phyloP scores from a whole-genome alignment of 192 early-diverging fungal genomes.

The Podila clonocystis region DNA sequence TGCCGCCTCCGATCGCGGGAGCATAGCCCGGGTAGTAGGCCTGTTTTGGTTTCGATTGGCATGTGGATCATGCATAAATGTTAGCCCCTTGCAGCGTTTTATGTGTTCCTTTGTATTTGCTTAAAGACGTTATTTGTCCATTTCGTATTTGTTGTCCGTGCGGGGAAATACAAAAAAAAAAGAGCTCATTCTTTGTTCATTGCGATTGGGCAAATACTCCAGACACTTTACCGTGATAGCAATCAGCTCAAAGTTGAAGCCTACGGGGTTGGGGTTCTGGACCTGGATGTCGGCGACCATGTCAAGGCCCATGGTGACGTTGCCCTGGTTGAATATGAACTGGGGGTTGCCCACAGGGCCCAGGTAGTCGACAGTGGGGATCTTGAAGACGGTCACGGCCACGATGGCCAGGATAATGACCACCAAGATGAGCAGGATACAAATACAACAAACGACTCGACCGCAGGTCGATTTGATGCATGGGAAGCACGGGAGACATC shows the following conservation, averaged over 20 bases:
- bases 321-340: constrained; percentile 36
- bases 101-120: neutral
- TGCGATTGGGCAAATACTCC: neutral
- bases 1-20: constrained; percentile 36
- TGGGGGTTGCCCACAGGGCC: constrained; percentile 8
- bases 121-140: too few relatives aligned
- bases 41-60: neutral
- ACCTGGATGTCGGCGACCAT: constrained; percentile 31
- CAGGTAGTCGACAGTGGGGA: constrained; percentile 28
- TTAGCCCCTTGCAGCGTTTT: neutral
- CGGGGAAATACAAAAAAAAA: too few relatives aligned
- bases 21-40: constrained; percentile 24
- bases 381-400: constrained; percentile 31
- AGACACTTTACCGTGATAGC: constrained; percentile 15
- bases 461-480: constrained; percentile 36
- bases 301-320: constrained; percentile 28
- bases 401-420: constrained; percentile 31
- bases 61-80: neutral
- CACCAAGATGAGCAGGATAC: constrained; percentile 13
- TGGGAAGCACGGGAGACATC: constrained; percentile 24
- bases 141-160: too few relatives aligned
- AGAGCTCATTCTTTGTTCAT: too few relatives aligned
- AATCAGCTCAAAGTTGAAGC: constrained; percentile 25
- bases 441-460: constrained; percentile 18
- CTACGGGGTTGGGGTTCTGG: constrained; percentile 43